Evolutionary conservation across 306 rosid species (phyloP).

Genomic region (Cicer pinnatifidum): DNA sequence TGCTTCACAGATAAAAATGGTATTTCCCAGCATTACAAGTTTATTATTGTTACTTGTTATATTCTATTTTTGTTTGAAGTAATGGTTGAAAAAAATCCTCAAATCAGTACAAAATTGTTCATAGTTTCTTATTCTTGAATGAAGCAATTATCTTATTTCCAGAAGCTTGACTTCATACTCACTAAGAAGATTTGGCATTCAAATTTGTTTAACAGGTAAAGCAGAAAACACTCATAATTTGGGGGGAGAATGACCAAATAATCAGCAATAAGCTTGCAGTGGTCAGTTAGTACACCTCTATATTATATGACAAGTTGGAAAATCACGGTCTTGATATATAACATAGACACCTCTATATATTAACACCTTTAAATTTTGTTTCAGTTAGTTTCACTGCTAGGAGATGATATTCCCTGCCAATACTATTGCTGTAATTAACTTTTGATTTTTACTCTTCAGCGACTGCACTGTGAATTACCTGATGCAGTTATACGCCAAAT

Average conservation of each 20-base stretch:
- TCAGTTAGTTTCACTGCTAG: slow-evolving; percentile 17
- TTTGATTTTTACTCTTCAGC: slow-evolving; percentile 54
- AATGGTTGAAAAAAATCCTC: not conserved
- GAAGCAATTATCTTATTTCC: not conserved
- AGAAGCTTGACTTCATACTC: slow-evolving; percentile 12
- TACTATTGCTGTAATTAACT: slow-evolving; percentile 1
- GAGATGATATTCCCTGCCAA: slow-evolving; percentile 24
- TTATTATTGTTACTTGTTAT: slow-evolving; percentile 2
- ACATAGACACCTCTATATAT: too few species aligned
- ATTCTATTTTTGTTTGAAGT: not conserved
- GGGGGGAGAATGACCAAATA: slow-evolving; percentile 93
- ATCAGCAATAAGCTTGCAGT: slow-evolving; percentile 83
- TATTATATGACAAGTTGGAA: slow-evolving; percentile 6
- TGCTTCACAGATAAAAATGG: slow-evolving; percentile 65
- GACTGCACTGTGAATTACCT: slow-evolving; percentile 79
- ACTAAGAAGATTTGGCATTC: slow-evolving; percentile 6
- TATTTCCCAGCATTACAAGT: slow-evolving; percentile 39
- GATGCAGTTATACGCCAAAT: slow-evolving; percentile 71
- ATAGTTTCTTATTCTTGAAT: slow-evolving; percentile 24
- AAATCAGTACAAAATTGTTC: slow-evolving; percentile 18
- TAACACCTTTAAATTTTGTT: not conserved
- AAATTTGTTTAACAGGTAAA: slow-evolving; percentile 62
- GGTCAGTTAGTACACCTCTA: slow-evolving; percentile 58
- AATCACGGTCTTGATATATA: slow-evolving; percentile 12
- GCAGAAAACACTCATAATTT: slow-evolving; percentile 87